These are phyloP conservation scores for Cladosporium sphaerospermum DNA, from an alignment of 2,329 filamentous ascomycete genomes.

Conservation along the genomic window DNA sequence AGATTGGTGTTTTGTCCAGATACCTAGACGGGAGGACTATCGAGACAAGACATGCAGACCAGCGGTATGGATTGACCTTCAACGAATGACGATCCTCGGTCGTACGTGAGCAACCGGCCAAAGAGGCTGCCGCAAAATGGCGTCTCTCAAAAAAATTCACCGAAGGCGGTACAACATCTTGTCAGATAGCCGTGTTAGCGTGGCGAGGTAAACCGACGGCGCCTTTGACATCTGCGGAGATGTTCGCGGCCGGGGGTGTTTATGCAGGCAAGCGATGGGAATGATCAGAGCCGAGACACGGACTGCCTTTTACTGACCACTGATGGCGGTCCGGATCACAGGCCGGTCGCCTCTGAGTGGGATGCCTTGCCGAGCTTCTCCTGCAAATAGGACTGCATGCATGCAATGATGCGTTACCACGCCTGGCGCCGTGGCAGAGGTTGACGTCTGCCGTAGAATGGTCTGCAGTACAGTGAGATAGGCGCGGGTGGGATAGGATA, in stretches of 20 bases:
- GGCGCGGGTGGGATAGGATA: neutral
- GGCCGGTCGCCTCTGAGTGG: neutral
- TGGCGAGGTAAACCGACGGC: constrained; percentile 11
- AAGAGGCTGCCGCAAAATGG: neutral
- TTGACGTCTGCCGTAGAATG: constrained; percentile 3
- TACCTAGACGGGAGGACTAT: no score
- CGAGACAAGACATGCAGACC: neutral
- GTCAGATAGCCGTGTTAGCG: neutral
- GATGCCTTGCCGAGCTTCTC: constrained; percentile 7
- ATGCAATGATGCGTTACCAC: constrained; percentile 9
- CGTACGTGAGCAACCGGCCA: constrained; percentile 3
- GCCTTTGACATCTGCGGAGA: constrained; percentile 11
- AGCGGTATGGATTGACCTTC: neutral
- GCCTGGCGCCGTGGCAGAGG: constrained; percentile 5
- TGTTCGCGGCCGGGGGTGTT: constrained; percentile 3
- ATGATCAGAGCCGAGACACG: constrained; percentile 5
- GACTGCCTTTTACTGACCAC: neutral
- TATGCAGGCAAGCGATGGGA: constrained; percentile 1
- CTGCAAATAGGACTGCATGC: constrained; percentile 8
- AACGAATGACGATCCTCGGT: constrained; percentile 2
- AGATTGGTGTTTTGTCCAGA: no score
- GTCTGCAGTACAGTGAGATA: constrained; percentile 5
- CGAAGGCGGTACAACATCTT: neutral
- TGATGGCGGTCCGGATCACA: constrained; percentile 5
- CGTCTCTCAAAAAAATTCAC: neutral